Evolutionary conservation across 345 rosid species (phyloP).

Genomic region (Cochlearia excelsa): DNA sequence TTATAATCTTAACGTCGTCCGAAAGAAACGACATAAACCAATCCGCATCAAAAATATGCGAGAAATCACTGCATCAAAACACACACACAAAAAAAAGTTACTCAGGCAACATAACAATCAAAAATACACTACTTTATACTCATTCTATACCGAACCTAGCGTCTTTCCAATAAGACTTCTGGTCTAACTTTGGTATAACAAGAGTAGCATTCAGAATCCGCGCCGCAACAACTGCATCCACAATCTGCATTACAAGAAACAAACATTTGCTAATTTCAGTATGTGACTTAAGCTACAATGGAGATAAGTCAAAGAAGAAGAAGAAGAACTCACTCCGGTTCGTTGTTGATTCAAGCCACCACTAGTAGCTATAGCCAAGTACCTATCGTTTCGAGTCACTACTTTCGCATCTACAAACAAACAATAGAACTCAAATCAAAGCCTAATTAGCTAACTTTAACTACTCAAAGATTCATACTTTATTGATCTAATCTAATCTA

Average conservation of each 20-base stretch:
- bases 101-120: neutral
- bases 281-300: neutral
- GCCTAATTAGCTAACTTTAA: neutral
- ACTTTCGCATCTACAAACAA: constrained; percentile 52
- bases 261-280: too few relatives aligned
- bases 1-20: constrained; percentile 81
- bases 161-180: constrained; percentile 96
- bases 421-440: neutral
- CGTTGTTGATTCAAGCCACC: constrained; percentile 97
- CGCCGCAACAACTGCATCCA: constrained; percentile 98
- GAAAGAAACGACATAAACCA: constrained; percentile 71
- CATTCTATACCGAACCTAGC: constrained; percentile 54
- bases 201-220: constrained; percentile 93
- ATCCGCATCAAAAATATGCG: constrained; percentile 81
- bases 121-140: neutral
- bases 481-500: neutral
- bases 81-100: neutral
- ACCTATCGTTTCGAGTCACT: constrained; percentile 53
- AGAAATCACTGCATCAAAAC: constrained; percentile 63
- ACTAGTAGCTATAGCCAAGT: constrained; percentile 73
- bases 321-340: constrained; percentile 64
- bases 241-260: constrained; percentile 47
- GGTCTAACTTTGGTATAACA: constrained; percentile 94
- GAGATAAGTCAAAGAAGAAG: neutral
- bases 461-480: constrained; percentile 5